Evolutionary conservation across 176 grass and related monocot species (phyloP).

Genomic region (Oryza punctata): DNA sequence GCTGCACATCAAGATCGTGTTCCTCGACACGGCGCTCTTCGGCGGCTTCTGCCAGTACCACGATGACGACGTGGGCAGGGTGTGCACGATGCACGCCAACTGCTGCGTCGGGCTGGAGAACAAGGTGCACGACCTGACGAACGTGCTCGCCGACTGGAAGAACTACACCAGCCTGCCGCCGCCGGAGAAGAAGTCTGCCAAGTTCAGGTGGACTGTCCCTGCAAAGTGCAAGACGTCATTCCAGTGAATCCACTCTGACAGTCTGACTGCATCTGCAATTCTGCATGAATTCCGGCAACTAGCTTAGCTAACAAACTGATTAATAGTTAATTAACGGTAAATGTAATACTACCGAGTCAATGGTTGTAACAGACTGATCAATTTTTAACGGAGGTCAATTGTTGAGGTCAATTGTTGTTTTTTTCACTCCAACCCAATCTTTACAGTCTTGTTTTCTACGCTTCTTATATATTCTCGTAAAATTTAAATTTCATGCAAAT

Average conservation of each 20-base stretch:
- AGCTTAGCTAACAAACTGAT: too few species aligned
- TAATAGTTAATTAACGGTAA: too few species aligned
- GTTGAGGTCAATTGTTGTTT: background rate
- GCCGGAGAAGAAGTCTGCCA: background rate
- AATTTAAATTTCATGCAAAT: too few species aligned
- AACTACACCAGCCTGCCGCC: conserved; percentile 31
- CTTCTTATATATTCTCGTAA: too few species aligned
- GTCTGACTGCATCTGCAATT: too few species aligned
- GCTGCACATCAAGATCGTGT: background rate
- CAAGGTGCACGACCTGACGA: conserved; percentile 55
- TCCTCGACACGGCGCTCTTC: background rate
- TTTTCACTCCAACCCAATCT: background rate
- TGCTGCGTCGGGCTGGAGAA: conserved; percentile 49
- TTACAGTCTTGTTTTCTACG: too few species aligned
- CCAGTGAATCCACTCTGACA: too few species aligned
- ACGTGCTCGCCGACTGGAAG: conserved; percentile 43
- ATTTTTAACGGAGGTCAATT: background rate
- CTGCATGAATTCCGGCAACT: too few species aligned
- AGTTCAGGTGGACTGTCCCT: background rate
- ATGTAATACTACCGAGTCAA: too few species aligned
- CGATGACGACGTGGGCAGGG: conserved; percentile 11
- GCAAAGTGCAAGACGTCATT: background rate
- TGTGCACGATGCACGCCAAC: conserved; percentile 64
- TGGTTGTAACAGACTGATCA: too few species aligned
- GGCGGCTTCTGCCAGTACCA: conserved; percentile 20